phyloP scores from a whole-genome alignment of 352 stramenopile genomes.

The Phytophthora aleatoria region DNA sequence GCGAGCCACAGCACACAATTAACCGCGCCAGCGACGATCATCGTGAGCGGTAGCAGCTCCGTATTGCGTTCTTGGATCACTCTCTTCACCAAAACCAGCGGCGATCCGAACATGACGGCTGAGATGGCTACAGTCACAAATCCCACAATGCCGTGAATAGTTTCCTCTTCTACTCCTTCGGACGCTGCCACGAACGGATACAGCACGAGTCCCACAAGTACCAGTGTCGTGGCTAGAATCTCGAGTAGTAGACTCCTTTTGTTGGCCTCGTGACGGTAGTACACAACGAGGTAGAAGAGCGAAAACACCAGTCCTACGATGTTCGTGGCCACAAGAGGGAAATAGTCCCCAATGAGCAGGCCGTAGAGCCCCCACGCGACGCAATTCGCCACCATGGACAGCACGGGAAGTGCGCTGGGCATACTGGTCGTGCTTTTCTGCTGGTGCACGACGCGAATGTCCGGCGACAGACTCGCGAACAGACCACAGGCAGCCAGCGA shows the following conservation, averaged over 20 bases:
- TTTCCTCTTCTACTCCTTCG: slow-evolving; percentile 10
- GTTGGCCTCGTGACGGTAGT: slow-evolving; percentile 36
- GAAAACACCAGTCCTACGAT: slow-evolving; percentile 46
- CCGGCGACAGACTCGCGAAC: slow-evolving; percentile 53
- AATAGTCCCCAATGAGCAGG: slow-evolving; percentile 50
- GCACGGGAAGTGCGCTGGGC: slow-evolving; percentile 46
- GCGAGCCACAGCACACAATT: slow-evolving; percentile 59
- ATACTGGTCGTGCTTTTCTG: slow-evolving; percentile 39
- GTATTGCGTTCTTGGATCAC: slow-evolving; percentile 56
- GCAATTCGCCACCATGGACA: slow-evolving; percentile 73
- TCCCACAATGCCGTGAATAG: slow-evolving; percentile 51
- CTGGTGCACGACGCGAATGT: slow-evolving; percentile 41
- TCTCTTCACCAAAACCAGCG: slow-evolving; percentile 50
- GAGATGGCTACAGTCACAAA: slow-evolving; percentile 60
- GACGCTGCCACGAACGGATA: slow-evolving; percentile 39
- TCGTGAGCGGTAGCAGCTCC: slow-evolving; percentile 44
- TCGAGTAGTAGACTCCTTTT: slow-evolving; percentile 34
- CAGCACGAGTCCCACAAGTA: slow-evolving; percentile 42
- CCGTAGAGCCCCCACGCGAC: slow-evolving; percentile 62
- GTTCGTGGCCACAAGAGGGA: slow-evolving; percentile 61
- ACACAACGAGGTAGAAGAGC: slow-evolving; percentile 53
- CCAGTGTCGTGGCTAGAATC: slow-evolving; percentile 24
- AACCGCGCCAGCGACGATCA: slow-evolving; percentile 56
- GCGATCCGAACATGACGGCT: slow-evolving; percentile 68
- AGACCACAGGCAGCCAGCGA: slow-evolving; percentile 50